These are phyloP conservation scores for Vanrija pseudolonga DNA, from an alignment of 1,284 basidiomycete genomes.

Conservation along the genomic window DNA sequence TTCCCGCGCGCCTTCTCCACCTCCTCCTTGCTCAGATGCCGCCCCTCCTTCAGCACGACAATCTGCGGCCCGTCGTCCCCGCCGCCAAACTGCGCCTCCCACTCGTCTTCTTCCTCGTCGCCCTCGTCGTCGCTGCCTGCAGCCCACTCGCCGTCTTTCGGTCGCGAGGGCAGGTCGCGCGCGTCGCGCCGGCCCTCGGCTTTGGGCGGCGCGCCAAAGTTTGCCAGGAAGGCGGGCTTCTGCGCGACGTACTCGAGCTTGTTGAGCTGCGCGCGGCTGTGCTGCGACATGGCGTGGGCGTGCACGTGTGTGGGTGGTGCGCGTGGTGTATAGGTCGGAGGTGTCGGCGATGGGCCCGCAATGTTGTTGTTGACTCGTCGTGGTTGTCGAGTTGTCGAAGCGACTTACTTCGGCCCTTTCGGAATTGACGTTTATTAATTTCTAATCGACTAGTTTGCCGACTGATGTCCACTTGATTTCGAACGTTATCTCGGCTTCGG, in stretches of 20 bases:
- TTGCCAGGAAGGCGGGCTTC: slow-evolving; percentile 39
- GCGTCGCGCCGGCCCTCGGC: slow-evolving; percentile 11
- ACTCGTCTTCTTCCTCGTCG: slow-evolving; percentile 64
- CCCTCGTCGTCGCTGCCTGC: slow-evolving; percentile 51
- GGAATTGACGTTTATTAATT: too few relatives aligned
- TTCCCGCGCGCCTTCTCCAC: slow-evolving; percentile 69
- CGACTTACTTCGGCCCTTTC: too few relatives aligned
- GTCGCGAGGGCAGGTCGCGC: slow-evolving; percentile 33
- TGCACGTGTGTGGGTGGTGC: neutral
- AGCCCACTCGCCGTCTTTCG: slow-evolving; percentile 40
- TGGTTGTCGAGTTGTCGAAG: neutral
- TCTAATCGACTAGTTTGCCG: too few relatives aligned
- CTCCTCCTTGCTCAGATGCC: slow-evolving; percentile 70
- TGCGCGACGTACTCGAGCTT: slow-evolving; percentile 39
- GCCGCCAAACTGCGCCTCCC: slow-evolving; percentile 70
- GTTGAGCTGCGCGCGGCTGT: slow-evolving; percentile 17
- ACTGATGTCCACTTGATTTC: too few relatives aligned
- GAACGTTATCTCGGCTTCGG: too few relatives aligned
- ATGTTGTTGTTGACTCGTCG: neutral
- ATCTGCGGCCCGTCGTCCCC: slow-evolving; percentile 78
- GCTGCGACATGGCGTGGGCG: neutral
- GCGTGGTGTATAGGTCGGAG: neutral
- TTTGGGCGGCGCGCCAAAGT: slow-evolving; percentile 28
- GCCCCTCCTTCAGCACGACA: slow-evolving; percentile 76
- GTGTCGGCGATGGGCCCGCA: neutral